These are phyloP conservation scores for Batrachochytrium dendrobatidis DNA, from an alignment of 371 early-diverging fungal genomes.

Conservation along the genomic window DNA sequence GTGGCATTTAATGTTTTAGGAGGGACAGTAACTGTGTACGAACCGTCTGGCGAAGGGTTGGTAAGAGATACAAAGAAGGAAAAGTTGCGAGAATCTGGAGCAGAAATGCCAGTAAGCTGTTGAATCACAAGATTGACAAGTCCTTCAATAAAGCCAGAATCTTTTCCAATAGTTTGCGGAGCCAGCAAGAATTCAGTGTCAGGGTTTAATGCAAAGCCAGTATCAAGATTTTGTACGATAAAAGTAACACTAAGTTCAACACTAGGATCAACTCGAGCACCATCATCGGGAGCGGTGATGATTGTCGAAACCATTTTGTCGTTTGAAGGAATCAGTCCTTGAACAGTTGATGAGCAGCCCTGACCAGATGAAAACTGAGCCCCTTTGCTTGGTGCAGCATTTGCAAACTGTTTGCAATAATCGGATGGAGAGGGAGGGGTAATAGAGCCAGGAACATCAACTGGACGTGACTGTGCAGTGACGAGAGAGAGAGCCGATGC, in stretches of 20 bases:
- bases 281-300: constrained; percentile 23
- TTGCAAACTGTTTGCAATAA: constrained; percentile 17
- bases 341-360: constrained; percentile 20
- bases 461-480: constrained; percentile 1
- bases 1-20: constrained; percentile 10
- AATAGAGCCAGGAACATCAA: background rate
- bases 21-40: constrained; percentile 17
- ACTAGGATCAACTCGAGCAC: constrained; percentile 11
- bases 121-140: constrained; percentile 30
- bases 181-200: constrained; percentile 19
- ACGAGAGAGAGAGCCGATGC: constrained; percentile 1
- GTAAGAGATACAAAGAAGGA: constrained; percentile 30
- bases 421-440: background rate
- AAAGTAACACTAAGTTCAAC: constrained; percentile 16
- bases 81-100: constrained; percentile 21
- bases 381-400: constrained; percentile 14
- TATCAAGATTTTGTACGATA: constrained; percentile 16
- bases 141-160: constrained; percentile 27
- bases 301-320: constrained; percentile 33
- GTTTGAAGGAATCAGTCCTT: constrained; percentile 27
- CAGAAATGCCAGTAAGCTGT: constrained; percentile 5
- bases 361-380: constrained; percentile 15
- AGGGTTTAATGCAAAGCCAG: constrained; percentile 31
- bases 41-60: constrained; percentile 11
- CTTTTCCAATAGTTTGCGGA: constrained; percentile 29